Conservation (phyloP, 2,329 filamentous ascomycete species). For the Pseudogymnoascus sp. region DNA sequence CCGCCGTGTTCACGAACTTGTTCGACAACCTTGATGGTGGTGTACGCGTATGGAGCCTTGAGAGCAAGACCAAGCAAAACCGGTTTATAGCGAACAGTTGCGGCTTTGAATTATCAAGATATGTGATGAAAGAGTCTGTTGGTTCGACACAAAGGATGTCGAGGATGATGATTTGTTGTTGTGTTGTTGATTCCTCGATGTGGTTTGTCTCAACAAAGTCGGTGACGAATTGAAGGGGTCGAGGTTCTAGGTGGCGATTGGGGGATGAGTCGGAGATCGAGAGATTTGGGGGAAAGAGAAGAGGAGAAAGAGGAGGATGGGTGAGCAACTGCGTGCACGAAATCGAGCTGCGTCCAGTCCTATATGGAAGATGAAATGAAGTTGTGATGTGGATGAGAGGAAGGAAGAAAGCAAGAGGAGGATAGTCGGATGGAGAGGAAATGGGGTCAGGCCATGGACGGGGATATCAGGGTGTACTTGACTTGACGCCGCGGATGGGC, state of each 20-base stretch:
- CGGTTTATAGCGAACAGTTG: neutral
- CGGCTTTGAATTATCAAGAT: neutral
- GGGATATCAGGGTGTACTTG: slow-evolving; percentile 9
- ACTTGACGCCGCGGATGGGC: neutral
- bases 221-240: neutral
- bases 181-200: neutral
- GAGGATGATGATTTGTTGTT: neutral
- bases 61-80: slow-evolving; percentile 1
- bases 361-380: slow-evolving; percentile 8
- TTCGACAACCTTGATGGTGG: slow-evolving; percentile 9
- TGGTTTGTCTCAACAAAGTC: neutral
- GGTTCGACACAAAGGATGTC: neutral
- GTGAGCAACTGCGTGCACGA: slow-evolving; percentile 6
- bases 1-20: slow-evolving; percentile 24
- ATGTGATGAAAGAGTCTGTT: neutral
- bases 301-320: slow-evolving; percentile 9
- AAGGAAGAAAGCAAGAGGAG: slow-evolving; percentile 2
- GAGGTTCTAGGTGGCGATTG: slow-evolving; percentile 8
- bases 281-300: neutral
- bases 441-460: slow-evolving; percentile 6
- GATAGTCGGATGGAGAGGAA: slow-evolving; percentile 5
- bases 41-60: neutral
- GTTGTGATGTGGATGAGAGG: slow-evolving; percentile 1
- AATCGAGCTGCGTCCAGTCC: slow-evolving; percentile 9
- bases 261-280: neutral